Base-by-base conservation (phyloP, 1,284 basidiomycete genomes). In the Phylloporus sp. region DNA sequence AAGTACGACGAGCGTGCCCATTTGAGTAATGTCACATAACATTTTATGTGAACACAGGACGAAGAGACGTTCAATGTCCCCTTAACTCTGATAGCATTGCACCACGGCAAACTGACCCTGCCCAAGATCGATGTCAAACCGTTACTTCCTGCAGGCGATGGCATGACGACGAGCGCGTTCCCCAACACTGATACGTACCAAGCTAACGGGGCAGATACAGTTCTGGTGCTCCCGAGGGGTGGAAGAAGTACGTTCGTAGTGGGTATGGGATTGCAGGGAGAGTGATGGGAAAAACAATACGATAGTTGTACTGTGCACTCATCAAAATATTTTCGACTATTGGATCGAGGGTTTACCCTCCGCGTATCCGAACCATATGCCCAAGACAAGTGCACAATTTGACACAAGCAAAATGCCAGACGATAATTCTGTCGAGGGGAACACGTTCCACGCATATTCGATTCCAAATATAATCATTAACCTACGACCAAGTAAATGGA, bases 401-500 rank as follows among this genome's bases (percentile, higher is more conserved):
- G 87, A 85, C 13, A 69, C 71, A 0, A 91, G 76, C 40, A 97
- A 78, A 17, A 89, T 64, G 15, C 75, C 79, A 2, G 94, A 96
- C 1, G 93, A 95, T 4, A 87, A 49, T 1, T 76, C 65, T 2
- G 94, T 96, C 0, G 94, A 92, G 2, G 95, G 95, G 71, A 88
- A 96, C 1, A 91, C 85, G 68, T 95, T 93, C 94, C 95, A 97
- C 6, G 92, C 86, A 73, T 91, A 95, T 76, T 97, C 95, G 64
- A 96, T 87, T 26, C 80, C 80, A 2, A 80, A 65, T 28, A 94
- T 78, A 13, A 95, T 71, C 6, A 74, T 70, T 24, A 94, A 68
- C 69, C 95, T 96, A 69, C 18, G 18, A 40, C 34, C 31, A 58
- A 47, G 58, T 46, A 47, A 24, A 51, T 62, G 39, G 52, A 52